A percentile compares a stretch with the other conserved stretches of the same genome.
Evolutionary conservation across 2,329 filamentous ascomycete species (phyloP).

Genomic region (Pseudocercospora fuligena): DNA sequence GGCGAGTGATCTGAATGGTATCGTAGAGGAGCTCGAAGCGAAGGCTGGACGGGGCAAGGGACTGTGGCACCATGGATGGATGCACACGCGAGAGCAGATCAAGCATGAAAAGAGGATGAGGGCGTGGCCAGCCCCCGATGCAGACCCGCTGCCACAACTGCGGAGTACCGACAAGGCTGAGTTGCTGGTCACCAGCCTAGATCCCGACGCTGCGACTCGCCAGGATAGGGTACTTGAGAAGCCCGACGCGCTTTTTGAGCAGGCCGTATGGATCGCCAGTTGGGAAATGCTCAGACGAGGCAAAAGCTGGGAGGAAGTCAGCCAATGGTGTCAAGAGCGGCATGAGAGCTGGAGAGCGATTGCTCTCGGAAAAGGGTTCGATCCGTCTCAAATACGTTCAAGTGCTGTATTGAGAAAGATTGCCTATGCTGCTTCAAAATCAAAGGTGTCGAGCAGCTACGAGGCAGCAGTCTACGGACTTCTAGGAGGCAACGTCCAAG

Average conservation of each 20-base stretch:
- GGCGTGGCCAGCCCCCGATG: constrained; percentile 55
- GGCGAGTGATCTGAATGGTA: constrained; percentile 72
- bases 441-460: constrained; percentile 69
- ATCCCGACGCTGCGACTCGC: constrained; percentile 85
- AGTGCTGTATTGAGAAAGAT: constrained; percentile 68
- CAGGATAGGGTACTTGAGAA: constrained; percentile 77
- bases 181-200: constrained; percentile 80
- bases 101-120: constrained; percentile 86
- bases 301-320: constrained; percentile 72
- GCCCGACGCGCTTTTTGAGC: constrained; percentile 86
- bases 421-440: constrained; percentile 72
- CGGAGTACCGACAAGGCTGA: constrained; percentile 58
- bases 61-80: constrained; percentile 85
- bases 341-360: constrained; percentile 90
- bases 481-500: constrained; percentile 80
- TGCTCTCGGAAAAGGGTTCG: constrained; percentile 68
- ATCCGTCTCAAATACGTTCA: constrained; percentile 51
- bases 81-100: constrained; percentile 87
- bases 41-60: constrained; percentile 76
- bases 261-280: constrained; percentile 89
- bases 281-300: constrained; percentile 91
- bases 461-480: constrained; percentile 90
- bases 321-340: constrained; percentile 83
- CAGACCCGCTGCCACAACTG: constrained; percentile 54
- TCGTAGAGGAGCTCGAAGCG: constrained; percentile 69